Evolutionary conservation across 169 alveolate genomes (phyloP).

Genomic region (Blepharisma undulans): DNA sequence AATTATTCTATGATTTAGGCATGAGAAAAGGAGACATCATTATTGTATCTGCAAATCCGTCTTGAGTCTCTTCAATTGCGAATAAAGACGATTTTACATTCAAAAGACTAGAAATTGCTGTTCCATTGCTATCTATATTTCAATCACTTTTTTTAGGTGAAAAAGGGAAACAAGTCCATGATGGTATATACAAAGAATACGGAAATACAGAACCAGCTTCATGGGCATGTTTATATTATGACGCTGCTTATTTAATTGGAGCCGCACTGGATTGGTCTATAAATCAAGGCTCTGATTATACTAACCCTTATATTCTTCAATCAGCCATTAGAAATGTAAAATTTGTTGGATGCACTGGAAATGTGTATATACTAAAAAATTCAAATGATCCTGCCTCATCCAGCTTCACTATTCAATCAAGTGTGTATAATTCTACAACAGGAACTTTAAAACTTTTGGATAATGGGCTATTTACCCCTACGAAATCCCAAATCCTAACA

Average conservation of each 20-base stretch:
- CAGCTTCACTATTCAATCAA: no score
- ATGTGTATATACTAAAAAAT: not conserved
- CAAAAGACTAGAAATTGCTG: not conserved
- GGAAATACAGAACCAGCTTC: no score
- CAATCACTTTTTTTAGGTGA: no score
- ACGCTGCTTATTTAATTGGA: not conserved
- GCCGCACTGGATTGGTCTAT: not conserved
- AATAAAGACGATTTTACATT: no score
- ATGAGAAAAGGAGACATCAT: slow-evolving; percentile 21
- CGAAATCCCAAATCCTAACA: no score
- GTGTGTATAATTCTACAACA: no score
- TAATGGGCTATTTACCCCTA: no score
- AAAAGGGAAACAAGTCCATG: no score
- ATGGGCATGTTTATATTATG: not conserved
- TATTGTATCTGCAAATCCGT: no score
- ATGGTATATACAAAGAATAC: no score
- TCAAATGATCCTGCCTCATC: not conserved
- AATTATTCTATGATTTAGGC: slow-evolving; percentile 27
- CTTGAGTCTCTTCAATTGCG: no score
- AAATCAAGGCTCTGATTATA: not conserved
- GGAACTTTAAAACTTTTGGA: no score
- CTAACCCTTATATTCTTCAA: not conserved
- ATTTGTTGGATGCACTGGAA: not conserved
- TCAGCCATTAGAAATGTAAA: not conserved
- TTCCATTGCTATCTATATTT: not conserved